Conservation (phyloP, 2,329 filamentous ascomycete species). For the Talaromyces sp. region DNA sequence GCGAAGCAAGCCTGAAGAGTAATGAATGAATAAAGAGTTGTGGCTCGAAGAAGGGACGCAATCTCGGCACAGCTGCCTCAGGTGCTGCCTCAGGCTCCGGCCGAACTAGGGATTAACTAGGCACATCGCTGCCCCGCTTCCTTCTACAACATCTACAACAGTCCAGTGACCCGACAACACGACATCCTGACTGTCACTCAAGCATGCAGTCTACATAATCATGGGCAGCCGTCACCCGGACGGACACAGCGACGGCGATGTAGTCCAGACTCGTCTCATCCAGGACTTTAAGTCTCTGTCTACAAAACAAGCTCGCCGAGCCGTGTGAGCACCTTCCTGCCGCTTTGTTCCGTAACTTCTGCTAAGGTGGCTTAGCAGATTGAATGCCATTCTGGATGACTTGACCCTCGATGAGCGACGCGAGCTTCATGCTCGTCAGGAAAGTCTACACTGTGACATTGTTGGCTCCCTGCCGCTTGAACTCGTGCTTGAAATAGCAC, state of each 20-base stretch:
- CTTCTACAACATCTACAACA: background rate
- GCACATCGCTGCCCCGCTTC: background rate
- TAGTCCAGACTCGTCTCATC: background rate
- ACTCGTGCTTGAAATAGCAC: conserved; percentile 27
- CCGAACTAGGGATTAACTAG: background rate
- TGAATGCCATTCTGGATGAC: conserved; percentile 27
- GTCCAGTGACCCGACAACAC: too few relatives aligned
- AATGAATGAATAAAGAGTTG: too few relatives aligned
- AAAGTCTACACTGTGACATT: conserved; percentile 33
- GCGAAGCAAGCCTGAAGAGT: too few relatives aligned
- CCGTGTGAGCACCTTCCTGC: conserved; percentile 18
- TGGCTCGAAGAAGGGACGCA: too few relatives aligned
- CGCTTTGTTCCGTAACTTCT: background rate
- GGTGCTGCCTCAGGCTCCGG: background rate
- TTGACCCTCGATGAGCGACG: conserved; percentile 32
- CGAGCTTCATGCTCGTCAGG: conserved; percentile 24
- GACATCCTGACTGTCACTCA: background rate
- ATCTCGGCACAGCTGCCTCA: background rate
- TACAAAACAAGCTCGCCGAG: conserved; percentile 23
- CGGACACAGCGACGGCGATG: background rate
- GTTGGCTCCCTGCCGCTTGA: conserved; percentile 32
- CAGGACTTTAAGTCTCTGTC: conserved; percentile 24
- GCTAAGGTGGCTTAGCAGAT: conserved; percentile 21
- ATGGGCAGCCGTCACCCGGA: background rate
- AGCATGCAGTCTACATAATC: background rate